Evolutionary conservation across 208 protist species (phyloP).

Genomic region (Strigomonas galati): DNA sequence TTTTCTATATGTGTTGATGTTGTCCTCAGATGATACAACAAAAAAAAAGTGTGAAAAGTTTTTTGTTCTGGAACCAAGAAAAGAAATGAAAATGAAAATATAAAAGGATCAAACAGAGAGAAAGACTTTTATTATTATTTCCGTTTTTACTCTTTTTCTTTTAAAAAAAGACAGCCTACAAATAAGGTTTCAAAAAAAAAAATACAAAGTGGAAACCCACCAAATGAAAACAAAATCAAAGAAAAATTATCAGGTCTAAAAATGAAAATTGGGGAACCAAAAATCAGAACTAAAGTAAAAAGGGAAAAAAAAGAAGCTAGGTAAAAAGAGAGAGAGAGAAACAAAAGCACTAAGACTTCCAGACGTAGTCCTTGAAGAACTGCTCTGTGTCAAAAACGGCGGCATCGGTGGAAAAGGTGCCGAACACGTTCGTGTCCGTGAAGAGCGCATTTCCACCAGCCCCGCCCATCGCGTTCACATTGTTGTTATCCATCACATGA

Average conservation of each 20-base stretch:
- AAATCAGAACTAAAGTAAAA: neutral
- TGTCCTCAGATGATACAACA: no score
- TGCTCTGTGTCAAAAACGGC: constrained; percentile 29
- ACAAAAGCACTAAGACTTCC: neutral
- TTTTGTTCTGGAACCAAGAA: no score
- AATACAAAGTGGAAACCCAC: neutral
- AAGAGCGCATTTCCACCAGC: neutral
- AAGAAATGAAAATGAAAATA: no score
- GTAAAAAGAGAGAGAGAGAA: neutral
- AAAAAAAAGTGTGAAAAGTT: no score
- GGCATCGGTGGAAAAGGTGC: constrained; percentile 8
- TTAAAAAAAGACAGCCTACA: no score
- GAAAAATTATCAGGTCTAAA: neutral
- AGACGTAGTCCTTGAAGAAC: constrained; percentile 19
- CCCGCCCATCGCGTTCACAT: no score
- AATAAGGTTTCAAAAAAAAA: neutral
- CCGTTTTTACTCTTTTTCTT: neutral
- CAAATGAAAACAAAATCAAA: neutral
- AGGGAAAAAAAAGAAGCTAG: neutral
- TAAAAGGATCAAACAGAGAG: neutral
- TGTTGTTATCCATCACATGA: neutral
- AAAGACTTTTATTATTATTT: neutral
- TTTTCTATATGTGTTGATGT: no score
- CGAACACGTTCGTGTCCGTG: constrained; percentile 25
- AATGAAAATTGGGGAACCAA: neutral